phyloP scores from a whole-genome alignment of 2,329 filamentous ascomycete species.

The Teratosphaeria viscida region DNA sequence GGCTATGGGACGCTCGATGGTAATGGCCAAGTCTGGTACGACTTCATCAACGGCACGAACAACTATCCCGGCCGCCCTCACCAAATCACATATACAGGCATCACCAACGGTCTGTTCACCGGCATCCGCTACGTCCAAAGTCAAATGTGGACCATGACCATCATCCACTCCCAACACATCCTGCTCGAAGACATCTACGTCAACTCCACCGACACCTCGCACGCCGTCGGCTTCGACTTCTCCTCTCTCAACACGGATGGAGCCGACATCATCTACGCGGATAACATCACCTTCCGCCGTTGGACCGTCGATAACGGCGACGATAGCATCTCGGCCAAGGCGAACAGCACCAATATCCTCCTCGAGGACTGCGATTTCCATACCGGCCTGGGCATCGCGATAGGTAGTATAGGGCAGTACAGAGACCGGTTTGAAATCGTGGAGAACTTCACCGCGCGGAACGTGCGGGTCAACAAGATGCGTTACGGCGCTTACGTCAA shows the following conservation, averaged over 20 bases:
- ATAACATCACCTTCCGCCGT: background rate
- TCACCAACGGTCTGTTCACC: background rate
- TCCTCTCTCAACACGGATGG: constrained; percentile 1
- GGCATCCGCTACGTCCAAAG: background rate
- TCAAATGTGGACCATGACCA: background rate
- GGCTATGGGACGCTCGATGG: background rate
- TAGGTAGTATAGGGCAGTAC: constrained; percentile 50
- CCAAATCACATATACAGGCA: background rate
- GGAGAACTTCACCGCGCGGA: constrained; percentile 38
- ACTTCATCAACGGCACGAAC: background rate
- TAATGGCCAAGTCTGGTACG: background rate
- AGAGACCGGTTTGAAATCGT: constrained; percentile 38
- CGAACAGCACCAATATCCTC: background rate
- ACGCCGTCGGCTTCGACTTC: background rate
- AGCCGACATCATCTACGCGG: background rate
- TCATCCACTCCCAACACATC: background rate
- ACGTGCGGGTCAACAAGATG: constrained; percentile 26
- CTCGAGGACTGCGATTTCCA: background rate
- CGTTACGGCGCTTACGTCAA: constrained; percentile 32
- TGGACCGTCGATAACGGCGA: background rate
- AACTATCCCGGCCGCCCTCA: background rate
- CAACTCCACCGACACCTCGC: background rate
- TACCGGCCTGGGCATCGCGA: constrained; percentile 29
- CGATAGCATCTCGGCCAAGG: background rate
- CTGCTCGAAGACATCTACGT: background rate